A percentile compares a stretch with the other conserved stretches of the same genome.
These are phyloP conservation scores for Populus davidiana DNA, from an alignment of 345 rosid genomes.

Conservation along the genomic window DNA sequence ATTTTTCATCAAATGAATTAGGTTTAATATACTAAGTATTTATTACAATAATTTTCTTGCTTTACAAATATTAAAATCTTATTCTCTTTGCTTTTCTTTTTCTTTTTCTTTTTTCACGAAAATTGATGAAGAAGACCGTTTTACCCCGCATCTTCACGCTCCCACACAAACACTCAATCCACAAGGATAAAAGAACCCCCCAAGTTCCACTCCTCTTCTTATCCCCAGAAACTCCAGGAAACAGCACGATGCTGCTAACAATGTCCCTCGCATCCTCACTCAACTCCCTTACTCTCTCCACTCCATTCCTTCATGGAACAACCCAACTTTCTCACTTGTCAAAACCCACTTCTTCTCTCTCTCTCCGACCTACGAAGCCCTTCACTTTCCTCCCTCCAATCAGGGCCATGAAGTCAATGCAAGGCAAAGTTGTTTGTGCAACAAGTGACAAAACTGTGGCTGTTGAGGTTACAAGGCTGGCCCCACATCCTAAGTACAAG, in stretches of 20 bases:
- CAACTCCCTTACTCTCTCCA: slow-evolving; percentile 41
- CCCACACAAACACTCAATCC: background rate
- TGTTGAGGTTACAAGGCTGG: slow-evolving; percentile 71
- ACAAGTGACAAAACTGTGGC: slow-evolving; percentile 82
- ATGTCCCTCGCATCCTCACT: slow-evolving; percentile 38
- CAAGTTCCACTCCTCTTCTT: background rate
- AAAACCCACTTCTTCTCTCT: slow-evolving; percentile 37
- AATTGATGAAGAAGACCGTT: too few species aligned
- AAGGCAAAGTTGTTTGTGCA: slow-evolving; percentile 80
- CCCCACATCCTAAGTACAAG: slow-evolving; percentile 84
- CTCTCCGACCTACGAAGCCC: slow-evolving; percentile 4
- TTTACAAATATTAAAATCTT: too few species aligned
- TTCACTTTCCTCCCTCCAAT: slow-evolving; percentile 39
- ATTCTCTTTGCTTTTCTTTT: too few species aligned
- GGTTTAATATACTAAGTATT: too few species aligned
- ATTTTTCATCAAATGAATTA: too few species aligned
- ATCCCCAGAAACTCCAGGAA: background rate
- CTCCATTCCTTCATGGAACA: slow-evolving; percentile 52
- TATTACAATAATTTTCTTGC: too few species aligned
- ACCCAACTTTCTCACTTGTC: slow-evolving; percentile 44
- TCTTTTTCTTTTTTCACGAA: too few species aligned
- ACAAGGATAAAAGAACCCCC: background rate
- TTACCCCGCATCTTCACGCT: background rate
- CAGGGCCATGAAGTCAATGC: slow-evolving; percentile 69
- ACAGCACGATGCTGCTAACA: background rate